Evolutionary conservation across 768 basidiomycete species (phyloP), one percentile per base, ranked within the genome.

Genomic region (Trametes villosa): DNA sequence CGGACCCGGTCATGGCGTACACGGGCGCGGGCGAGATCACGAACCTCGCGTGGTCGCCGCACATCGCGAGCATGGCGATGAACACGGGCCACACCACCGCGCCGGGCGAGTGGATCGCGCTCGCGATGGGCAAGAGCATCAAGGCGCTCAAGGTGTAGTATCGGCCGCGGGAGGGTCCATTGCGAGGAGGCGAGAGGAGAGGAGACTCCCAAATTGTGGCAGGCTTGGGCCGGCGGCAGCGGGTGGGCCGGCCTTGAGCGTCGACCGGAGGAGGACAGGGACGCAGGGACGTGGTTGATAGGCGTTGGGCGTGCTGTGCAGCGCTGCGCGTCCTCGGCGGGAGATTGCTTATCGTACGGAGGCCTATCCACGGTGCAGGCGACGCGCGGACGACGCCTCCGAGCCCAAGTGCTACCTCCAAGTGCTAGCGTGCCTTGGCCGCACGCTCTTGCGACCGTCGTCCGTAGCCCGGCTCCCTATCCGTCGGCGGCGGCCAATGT

Each of bases 21-120:
- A 87, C 89, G 20, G 88, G 89, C 3, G 80, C 80, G 53, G 79
- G 78, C 57, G 93, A 94, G 76, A 84, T 96, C 67, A 90, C 89
- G 20, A 92, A 89, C 66, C 75, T 95, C 15, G 91, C 90, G 12
- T 96, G 94, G 94, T 92, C 91, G n/a, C 91, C 92, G 22, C 83
- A 84, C 61, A 90, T 94, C 62, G 83, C 85, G 65, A 87, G 87
- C 9, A 83, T 91, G 83, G 81, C 84, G 48, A 86, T 90, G 83
- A 85, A 85, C 63, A 86, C 83, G 0, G 90, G 91, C 18, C 85
- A 88, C 67, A 83, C 86, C 57, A 91, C 88, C 1, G 83, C 81
- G 26, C 82, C 88, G 0, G 91, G 91, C 22, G 94, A 95, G 73
- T 96, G 93, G 92, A 76, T 96, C 20, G 92, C 90, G 24, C 83